Evolutionary conservation across 805 yeast species (phyloP).

Genomic region (Kodamaea kakaduensis): DNA sequence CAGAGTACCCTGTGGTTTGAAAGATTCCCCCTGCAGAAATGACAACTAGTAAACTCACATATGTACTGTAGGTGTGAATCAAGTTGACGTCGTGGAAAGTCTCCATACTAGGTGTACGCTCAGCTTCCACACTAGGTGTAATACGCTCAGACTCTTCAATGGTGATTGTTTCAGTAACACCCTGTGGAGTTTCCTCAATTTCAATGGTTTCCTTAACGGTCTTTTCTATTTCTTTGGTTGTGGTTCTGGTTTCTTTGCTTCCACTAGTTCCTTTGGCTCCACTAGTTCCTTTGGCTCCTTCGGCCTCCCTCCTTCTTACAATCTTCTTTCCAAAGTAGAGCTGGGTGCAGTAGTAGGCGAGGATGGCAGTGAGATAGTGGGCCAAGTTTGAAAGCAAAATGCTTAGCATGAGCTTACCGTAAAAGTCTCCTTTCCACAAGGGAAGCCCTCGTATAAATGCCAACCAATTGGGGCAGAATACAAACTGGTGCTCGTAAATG

Average conservation of each 20-base stretch:
- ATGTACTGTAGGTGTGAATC: slow-evolving; percentile 4
- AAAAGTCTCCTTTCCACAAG: slow-evolving; percentile 29
- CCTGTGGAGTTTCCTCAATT: neutral
- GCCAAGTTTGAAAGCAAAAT: slow-evolving; percentile 47
- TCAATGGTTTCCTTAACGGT: too few species aligned
- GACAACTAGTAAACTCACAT: slow-evolving; percentile 44
- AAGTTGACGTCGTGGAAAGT: neutral
- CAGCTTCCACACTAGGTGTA: neutral
- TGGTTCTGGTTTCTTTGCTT: too few species aligned
- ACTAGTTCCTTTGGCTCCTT: neutral
- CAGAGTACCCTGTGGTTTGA: slow-evolving; percentile 70
- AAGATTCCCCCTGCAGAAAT: slow-evolving; percentile 82
- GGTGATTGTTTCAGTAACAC: too few species aligned
- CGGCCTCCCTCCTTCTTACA: too few species aligned
- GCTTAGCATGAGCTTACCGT: slow-evolving; percentile 44
- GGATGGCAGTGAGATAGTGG: slow-evolving; percentile 47
- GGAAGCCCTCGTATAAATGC: slow-evolving; percentile 34
- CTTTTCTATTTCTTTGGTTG: too few species aligned
- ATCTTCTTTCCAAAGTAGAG: slow-evolving; percentile 12
- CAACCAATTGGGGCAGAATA: slow-evolving; percentile 81
- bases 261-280: too few species aligned
- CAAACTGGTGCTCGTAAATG: slow-evolving; percentile 85
- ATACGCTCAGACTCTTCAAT: too few species aligned
- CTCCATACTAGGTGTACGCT: too few species aligned
- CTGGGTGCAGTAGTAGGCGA: slow-evolving; percentile 49